Base-by-base conservation (phyloP, 352 stramenopile genomes). In the Globisporangium echinulatum region DNA sequence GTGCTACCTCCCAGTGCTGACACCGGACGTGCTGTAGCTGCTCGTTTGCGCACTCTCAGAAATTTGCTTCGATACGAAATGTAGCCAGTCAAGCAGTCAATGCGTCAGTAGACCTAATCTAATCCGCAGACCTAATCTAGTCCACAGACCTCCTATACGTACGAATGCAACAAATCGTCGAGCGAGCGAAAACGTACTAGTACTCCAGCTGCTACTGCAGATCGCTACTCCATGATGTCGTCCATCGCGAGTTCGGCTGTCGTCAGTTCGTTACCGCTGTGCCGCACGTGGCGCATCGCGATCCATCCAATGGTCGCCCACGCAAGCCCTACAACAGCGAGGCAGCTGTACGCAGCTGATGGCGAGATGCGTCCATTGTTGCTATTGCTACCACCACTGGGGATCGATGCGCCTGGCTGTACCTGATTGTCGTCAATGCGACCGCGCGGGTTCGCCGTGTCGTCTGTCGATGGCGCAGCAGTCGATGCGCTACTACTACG, bases 1-100 rank as follows among this genome's bases (percentile, higher is more conserved):
- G 54, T 92, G 84, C 66, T 94, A 94, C 58, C 70, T 91, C 37
- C 84, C 84, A 7, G 80, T 90, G 17, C 74, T 90, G 49, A 87
- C 80, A 9, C 80, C 78, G 10, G 80, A 88, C 67, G 62, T 71
- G 49, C 57, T 71, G 11, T 73, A 64, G 52, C 19, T 7, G 19
- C 25, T 7, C 36, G 36, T 7, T 7, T 46, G 25, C 42, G 11
- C 42, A n/a, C 42, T 15, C 42, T 15, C 42, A 46, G 9, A 43
- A 8, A 44, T 44, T 44, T 14, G 4, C 9, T n/a, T 46, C 7
- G 9, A 46, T 46, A 25, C 7, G 42, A 46, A n/a, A 46, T 9
- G 10, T 14, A 46, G 42, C 42, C 11, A 46, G 9, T 9, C 42
- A 46, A 8, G 42, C 25, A 25, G 25, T 25, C 25, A 25, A 25